Evolutionary conservation across 1,284 basidiomycete species (phyloP).

Genomic region (Phlebopus sp.): DNA sequence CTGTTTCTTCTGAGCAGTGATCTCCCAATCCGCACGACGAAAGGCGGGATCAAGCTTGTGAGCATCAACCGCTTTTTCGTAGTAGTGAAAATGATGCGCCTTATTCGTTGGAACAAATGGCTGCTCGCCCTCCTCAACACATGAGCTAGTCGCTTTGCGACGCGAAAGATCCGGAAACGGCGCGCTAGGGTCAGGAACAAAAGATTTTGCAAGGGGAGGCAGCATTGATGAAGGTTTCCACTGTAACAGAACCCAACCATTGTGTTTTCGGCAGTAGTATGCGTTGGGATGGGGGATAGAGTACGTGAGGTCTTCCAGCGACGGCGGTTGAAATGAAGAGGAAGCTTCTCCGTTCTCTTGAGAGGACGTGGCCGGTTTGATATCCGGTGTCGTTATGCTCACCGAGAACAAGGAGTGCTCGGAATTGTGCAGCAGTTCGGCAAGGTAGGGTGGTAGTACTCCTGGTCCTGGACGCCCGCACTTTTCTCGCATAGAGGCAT

Average conservation of each 20-base stretch:
- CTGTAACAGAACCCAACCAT: slow-evolving; percentile 72
- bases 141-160: slow-evolving; percentile 49
- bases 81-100: slow-evolving; percentile 78
- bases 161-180: slow-evolving; percentile 54
- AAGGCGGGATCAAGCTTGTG: slow-evolving; percentile 63
- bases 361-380: slow-evolving; percentile 20
- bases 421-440: slow-evolving; percentile 62
- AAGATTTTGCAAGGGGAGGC: slow-evolving; percentile 59
- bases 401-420: slow-evolving; percentile 70
- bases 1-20: slow-evolving; percentile 45
- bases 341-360: slow-evolving; percentile 21
- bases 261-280: slow-evolving; percentile 75
- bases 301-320: slow-evolving; percentile 54
- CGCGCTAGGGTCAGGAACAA: slow-evolving; percentile 37
- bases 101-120: slow-evolving; percentile 50
- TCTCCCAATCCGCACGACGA: slow-evolving; percentile 55
- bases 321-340: slow-evolving; percentile 26
- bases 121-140: slow-evolving; percentile 48
- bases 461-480: slow-evolving; percentile 61
- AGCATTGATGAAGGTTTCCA: slow-evolving; percentile 61
- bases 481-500: slow-evolving; percentile 42
- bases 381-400: slow-evolving; percentile 40
- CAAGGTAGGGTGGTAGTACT: slow-evolving; percentile 62
- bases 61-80: slow-evolving; percentile 64
- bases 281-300: slow-evolving; percentile 76